Conservation (phyloP, 805 yeast species). For the Myxozyma sirexii region DNA sequence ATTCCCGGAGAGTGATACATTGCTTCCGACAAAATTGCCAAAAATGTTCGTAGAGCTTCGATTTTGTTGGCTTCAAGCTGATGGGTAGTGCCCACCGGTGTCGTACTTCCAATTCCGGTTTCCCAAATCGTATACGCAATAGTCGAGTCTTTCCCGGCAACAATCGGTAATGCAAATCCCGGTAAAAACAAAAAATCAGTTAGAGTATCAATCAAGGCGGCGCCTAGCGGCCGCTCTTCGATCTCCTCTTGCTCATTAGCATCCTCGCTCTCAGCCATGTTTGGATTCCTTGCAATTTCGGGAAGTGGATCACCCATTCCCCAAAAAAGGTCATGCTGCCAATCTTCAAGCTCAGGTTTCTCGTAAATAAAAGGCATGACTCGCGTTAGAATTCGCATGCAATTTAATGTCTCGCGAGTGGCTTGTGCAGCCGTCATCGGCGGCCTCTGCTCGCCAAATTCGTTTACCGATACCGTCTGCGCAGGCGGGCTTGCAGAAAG, state of each 20-base stretch:
- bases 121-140: constrained; percentile 66
- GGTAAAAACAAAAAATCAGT: constrained; percentile 57
- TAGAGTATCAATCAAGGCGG: constrained; percentile 45
- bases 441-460: background rate
- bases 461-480: background rate
- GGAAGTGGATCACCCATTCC: constrained; percentile 33
- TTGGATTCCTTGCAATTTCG: background rate
- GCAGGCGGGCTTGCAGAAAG: background rate
- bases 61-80: constrained; percentile 64
- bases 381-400: constrained; percentile 65
- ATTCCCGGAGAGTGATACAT: constrained; percentile 50
- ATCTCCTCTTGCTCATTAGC: background rate
- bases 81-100: constrained; percentile 42
- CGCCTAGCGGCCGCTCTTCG: constrained; percentile 42
- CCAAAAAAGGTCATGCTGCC: constrained; percentile 52
- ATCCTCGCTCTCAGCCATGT: background rate
- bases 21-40: constrained; percentile 62
- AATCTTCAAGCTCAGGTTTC: constrained; percentile 44
- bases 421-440: constrained; percentile 18
- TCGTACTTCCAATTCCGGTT: constrained; percentile 66
- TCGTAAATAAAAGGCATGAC: constrained; percentile 72
- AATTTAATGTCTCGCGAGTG: constrained; percentile 53
- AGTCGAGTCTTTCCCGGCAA: constrained; percentile 34
- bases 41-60: constrained; percentile 64
- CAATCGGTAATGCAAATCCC: constrained; percentile 55